Conservation (phyloP, 1,139 yeast genomes). For the Yamadazyma blattariae region DNA sequence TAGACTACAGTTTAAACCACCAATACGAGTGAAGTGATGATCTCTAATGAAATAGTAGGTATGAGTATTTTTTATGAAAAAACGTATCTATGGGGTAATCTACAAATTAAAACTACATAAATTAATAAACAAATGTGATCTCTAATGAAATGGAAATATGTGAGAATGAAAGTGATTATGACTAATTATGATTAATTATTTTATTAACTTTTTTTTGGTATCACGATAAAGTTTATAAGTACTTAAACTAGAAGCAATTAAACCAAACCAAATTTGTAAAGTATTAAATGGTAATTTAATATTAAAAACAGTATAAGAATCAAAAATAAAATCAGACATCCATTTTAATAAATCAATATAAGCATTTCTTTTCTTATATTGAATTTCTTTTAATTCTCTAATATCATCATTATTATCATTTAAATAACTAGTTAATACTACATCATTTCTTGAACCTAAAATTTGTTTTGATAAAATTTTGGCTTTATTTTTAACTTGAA, state of each 20-base stretch:
- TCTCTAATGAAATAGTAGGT: too few species aligned
- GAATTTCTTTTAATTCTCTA: constrained; percentile 29
- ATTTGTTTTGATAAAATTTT: constrained; percentile 36
- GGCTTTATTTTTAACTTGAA: constrained; percentile 40
- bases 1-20: constrained; percentile 2
- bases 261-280: constrained; percentile 49
- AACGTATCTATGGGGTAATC: too few species aligned
- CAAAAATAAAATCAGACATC: constrained; percentile 41
- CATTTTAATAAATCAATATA: constrained; percentile 42
- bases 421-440: constrained; percentile 12
- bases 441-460: constrained; percentile 18
- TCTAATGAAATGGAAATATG: too few species aligned
- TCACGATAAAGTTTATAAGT: constrained; percentile 41
- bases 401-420: constrained; percentile 21
- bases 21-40: too few species aligned
- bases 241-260: constrained; percentile 40
- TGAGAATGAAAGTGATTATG: too few species aligned
- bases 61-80: too few species aligned
- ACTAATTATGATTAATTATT: too few species aligned
- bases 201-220: constrained; percentile 20
- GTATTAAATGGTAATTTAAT: constrained; percentile 41
- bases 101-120: too few species aligned
- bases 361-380: constrained; percentile 37
- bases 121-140: too few species aligned
- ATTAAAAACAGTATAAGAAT: constrained; percentile 43